Conservation (phyloP, 2,329 filamentous ascomycete species). For the Zymoseptoria ardabiliae region DNA sequence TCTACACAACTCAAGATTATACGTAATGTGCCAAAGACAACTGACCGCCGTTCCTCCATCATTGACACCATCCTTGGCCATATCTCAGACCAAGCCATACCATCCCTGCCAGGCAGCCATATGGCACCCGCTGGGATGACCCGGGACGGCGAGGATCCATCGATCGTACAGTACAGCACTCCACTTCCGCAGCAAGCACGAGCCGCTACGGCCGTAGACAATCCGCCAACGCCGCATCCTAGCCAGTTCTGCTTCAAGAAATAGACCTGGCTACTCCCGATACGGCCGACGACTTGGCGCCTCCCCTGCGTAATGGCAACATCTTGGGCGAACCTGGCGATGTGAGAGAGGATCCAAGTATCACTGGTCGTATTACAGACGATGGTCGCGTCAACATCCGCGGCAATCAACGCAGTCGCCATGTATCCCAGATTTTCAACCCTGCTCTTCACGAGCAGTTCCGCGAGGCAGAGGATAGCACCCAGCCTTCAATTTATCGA, state of each 20-base stretch:
- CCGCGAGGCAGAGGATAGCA: constrained; percentile 40
- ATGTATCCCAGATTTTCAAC: constrained; percentile 59
- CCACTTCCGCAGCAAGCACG: not conserved
- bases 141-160: too few relatives aligned
- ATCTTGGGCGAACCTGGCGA: constrained; percentile 31
- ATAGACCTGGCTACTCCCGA: constrained; percentile 4
- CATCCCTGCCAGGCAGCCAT: too few relatives aligned
- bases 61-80: too few relatives aligned
- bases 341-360: constrained; percentile 33
- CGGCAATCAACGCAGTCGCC: constrained; percentile 63
- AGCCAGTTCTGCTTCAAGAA: constrained; percentile 10
- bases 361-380: constrained; percentile 40
- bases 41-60: too few relatives aligned
- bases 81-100: too few relatives aligned
- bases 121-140: too few relatives aligned
- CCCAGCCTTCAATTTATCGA: constrained; percentile 53
- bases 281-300: constrained; percentile 25
- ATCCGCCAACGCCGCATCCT: not conserved
- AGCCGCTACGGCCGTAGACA: not conserved
- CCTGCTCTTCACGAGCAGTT: constrained; percentile 56
- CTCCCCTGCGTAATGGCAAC: constrained; percentile 36
- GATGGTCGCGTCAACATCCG: constrained; percentile 75
- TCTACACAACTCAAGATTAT: too few relatives aligned
- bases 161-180: too few relatives aligned
- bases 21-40: too few relatives aligned